phyloP scores from a whole-genome alignment of 2,329 filamentous ascomycete genomes.

The Claviceps cyperi region DNA sequence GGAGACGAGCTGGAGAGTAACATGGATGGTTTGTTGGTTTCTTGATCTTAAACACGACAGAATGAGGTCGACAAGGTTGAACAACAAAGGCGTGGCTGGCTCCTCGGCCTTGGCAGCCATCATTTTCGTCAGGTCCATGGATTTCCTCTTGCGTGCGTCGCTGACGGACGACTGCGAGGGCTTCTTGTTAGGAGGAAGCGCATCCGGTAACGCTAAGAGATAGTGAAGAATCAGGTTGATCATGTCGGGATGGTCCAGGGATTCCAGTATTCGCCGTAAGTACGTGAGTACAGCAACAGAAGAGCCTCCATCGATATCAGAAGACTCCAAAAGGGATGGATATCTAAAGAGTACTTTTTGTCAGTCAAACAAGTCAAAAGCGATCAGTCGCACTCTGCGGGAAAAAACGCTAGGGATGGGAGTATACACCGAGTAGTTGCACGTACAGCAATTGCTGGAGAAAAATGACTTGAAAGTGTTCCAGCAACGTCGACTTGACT shows the following conservation, averaged over 20 bases:
- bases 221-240: constrained; percentile 90
- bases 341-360: constrained; percentile 42
- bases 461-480: constrained; percentile 96
- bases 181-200: constrained; percentile 20
- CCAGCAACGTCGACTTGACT: constrained; percentile 81
- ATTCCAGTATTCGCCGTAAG: constrained; percentile 76
- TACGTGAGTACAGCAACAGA: constrained; percentile 94
- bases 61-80: constrained; percentile 85
- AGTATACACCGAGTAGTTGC: neutral
- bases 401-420: neutral
- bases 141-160: constrained; percentile 68
- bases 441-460: constrained; percentile 79
- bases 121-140: constrained; percentile 71
- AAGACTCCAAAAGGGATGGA: constrained; percentile 88
- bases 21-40: constrained; percentile 78
- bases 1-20: constrained; percentile 76
- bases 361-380: neutral
- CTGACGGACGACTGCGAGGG: constrained; percentile 40
- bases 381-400: neutral
- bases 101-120: constrained; percentile 61
- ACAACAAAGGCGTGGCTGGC: constrained; percentile 67
- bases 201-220: constrained; percentile 65
- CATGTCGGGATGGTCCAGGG: constrained; percentile 83
- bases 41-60: constrained; percentile 70
- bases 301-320: constrained; percentile 90